These are phyloP conservation scores for Breynia disticha DNA, from an alignment of 441 rosid species.

Conservation along the genomic window DNA sequence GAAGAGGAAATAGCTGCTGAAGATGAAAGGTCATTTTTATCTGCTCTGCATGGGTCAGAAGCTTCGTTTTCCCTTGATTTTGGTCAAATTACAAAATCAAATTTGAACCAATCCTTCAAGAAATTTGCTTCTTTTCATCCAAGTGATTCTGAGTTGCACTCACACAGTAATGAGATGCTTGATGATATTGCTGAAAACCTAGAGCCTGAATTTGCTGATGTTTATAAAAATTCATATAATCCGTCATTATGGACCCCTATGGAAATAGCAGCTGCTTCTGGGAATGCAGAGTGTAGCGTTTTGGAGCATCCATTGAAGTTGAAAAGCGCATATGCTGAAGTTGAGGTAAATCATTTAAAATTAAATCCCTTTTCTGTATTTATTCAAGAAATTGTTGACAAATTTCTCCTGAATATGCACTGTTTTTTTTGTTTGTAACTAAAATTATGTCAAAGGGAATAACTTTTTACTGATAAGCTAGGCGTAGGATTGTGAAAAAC, in stretches of 20 bases:
- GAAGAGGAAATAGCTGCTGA: constrained; percentile 32
- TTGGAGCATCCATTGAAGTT: constrained; percentile 73
- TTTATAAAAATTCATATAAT: constrained; percentile 34
- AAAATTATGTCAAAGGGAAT: too few relatives aligned
- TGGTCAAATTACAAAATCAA: constrained; percentile 13
- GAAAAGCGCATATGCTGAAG: constrained; percentile 72
- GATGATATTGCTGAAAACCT: constrained; percentile 24
- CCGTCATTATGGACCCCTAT: constrained; percentile 73
- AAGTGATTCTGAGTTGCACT: constrained; percentile 10
- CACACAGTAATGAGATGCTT: constrained; percentile 16
- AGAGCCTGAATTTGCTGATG: constrained; percentile 26
- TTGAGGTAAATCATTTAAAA: constrained; percentile 38
- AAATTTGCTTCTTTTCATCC: constrained; percentile 15
- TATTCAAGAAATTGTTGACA: not conserved
- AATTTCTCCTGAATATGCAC: not conserved
- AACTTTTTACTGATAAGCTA: too few relatives aligned
- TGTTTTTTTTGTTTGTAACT: too few relatives aligned
- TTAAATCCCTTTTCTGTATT: not conserved
- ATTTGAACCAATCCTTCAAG: constrained; percentile 14
- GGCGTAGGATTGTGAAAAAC: too few relatives aligned
- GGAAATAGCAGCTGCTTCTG: constrained; percentile 84
- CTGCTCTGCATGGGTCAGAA: constrained; percentile 34
- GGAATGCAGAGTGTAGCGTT: constrained; percentile 34
- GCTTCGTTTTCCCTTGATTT: constrained; percentile 16
- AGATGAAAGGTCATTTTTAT: constrained; percentile 40